Evolutionary conservation across 305 asterid species (phyloP), one percentile per base, ranked within the genome.

Genomic region (Fraxinus paxiana): DNA sequence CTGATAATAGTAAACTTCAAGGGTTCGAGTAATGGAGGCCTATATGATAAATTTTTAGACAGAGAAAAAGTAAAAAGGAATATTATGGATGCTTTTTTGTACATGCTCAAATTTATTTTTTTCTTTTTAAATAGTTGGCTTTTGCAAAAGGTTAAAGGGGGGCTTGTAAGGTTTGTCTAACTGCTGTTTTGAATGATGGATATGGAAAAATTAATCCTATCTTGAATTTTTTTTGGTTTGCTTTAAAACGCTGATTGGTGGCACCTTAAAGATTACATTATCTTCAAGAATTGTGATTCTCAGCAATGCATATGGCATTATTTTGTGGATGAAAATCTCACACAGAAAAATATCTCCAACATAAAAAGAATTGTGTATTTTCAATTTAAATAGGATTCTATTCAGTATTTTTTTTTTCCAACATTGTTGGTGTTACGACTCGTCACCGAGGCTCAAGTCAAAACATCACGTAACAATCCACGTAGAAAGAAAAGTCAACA

Each of bases 241-340:
- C 31, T 51, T 65, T 15, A 30, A 71, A 71, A 70, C 71, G 31
- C 13, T 79, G 69, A 70, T 69, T 79, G 82, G 77, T 41, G 77
- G 70, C 41, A 69, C 70, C 76, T 67, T 28, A 75, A 43, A 78
- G 31, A 30, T 18, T 30, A 18, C 38, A 12, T 54, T 17, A 54
- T 54, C 26, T n/a, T 17, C 67, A 56, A 56, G 8, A 30, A 73
- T 73, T 73, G 6, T 20, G 35, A 43, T 56, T 56, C 67, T 56
- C 67, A 56, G 18, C 3, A 51, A 51, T 43, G 54, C 54, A 9
- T 10, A 43, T 43, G 17, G 17, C 54, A 43, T 43, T 38, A 9
- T 38, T 38, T 38, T 43, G 54, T 43, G 18, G 56, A 46, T 13
- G 56, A 46, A 43, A 46, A 46, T 46, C 6, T 9, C 15, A 0